These are phyloP conservation scores for Colletotrichum siamense DNA, from an alignment of 2,329 filamentous ascomycete genomes.

Conservation along the genomic window DNA sequence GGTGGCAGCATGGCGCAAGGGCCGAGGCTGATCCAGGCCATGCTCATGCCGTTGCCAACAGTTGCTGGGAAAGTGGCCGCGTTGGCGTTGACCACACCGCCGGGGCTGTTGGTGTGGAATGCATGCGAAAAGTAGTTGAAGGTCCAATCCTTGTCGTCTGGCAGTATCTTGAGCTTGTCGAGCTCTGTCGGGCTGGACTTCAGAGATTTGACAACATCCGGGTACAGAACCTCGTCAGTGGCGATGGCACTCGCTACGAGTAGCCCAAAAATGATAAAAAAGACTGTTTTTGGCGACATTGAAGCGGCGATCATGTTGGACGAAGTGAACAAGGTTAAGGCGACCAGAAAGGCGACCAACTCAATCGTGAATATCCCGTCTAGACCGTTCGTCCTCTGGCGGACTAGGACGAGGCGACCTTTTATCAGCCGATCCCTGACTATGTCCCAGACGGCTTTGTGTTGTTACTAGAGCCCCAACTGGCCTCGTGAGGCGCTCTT, in stretches of 20 bases:
- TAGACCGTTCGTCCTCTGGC: neutral
- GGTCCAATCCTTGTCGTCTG: slow-evolving; percentile 46
- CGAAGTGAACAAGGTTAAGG: slow-evolving; percentile 6
- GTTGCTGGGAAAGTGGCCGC: slow-evolving; percentile 55
- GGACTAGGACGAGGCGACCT: neutral
- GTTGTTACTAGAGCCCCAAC: neutral
- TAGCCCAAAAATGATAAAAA: neutral
- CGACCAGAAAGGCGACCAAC: neutral
- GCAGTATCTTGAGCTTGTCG: slow-evolving; percentile 46
- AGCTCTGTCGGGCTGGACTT: slow-evolving; percentile 47
- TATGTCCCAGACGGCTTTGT: neutral
- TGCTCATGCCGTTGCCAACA: slow-evolving; percentile 50
- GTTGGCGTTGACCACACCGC: slow-evolving; percentile 56
- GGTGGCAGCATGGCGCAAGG: slow-evolving; percentile 57
- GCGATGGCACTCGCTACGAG: neutral
- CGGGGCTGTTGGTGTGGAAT: slow-evolving; percentile 47
- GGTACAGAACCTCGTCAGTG: slow-evolving; percentile 25
- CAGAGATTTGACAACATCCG: slow-evolving; percentile 31
- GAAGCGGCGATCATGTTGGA: neutral
- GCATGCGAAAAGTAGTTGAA: slow-evolving; percentile 53
- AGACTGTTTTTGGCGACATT: neutral
- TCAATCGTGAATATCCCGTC: neutral
- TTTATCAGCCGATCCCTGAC: neutral
- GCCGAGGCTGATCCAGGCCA: slow-evolving; percentile 51
- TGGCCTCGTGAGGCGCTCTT: neutral